A percentile compares a stretch with the other conserved stretches of the same genome.
Evolutionary conservation across 1,284 basidiomycete species (phyloP).

Genomic region (Rhodotorula sp.): DNA sequence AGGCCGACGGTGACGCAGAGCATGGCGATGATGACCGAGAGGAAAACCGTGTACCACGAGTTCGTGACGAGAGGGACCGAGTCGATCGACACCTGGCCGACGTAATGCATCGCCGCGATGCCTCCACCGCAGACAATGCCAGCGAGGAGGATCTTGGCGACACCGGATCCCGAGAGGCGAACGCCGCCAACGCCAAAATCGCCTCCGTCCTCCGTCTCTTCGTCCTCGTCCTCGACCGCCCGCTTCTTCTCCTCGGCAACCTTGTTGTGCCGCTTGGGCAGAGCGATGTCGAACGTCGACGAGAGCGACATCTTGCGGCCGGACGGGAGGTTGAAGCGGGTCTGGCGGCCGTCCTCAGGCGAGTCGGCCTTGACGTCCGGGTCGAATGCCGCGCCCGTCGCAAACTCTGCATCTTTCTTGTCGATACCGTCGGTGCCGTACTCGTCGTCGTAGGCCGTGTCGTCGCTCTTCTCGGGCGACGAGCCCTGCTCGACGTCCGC

Average conservation of each 20-base stretch:
- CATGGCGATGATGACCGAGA: constrained; percentile 53
- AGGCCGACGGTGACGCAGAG: constrained; percentile 52
- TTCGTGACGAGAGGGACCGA: constrained; percentile 52
- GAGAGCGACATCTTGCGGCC: background rate
- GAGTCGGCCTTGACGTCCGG: constrained; percentile 9
- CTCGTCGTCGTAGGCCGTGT: background rate
- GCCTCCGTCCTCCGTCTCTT: constrained; percentile 41
- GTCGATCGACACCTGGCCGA: constrained; percentile 54
- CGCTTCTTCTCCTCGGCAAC: constrained; percentile 34
- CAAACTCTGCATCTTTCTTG: background rate
- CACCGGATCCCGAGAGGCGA: constrained; percentile 37
- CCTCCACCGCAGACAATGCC: constrained; percentile 53
- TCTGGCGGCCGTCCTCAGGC: background rate
- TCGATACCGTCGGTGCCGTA: constrained; percentile 39
- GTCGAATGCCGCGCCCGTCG: constrained; percentile 8
- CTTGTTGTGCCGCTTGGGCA: constrained; percentile 42
- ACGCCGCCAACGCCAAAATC: constrained; percentile 45
- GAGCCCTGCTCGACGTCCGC: constrained; percentile 7
- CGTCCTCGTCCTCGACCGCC: constrained; percentile 25
- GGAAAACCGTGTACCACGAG: constrained; percentile 49
- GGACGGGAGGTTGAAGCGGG: background rate
- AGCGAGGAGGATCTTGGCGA: constrained; percentile 51
- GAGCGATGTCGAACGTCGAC: background rate
- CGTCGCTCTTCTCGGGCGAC: background rate
- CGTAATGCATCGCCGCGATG: constrained; percentile 55